Percentiles rank a stretch among this genome's conserved stretches.
Conservation (phyloP, 805 yeast genomes). For the Candida tibetensis region DNA sequence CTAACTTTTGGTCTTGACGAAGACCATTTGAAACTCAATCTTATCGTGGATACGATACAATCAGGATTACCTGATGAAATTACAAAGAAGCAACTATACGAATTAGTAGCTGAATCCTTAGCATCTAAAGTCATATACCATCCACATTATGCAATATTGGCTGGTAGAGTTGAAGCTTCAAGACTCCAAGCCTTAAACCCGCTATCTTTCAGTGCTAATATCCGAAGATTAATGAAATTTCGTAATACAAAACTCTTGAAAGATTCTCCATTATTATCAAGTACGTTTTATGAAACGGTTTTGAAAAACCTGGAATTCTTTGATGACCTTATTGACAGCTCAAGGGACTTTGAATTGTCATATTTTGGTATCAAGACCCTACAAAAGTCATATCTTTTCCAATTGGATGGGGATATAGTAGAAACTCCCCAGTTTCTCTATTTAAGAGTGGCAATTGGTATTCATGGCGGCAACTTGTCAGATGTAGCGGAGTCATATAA, state of each 20-base stretch:
- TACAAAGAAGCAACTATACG: slow-evolving; percentile 21
- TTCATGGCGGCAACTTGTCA: slow-evolving; percentile 68
- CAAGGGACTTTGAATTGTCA: slow-evolving; percentile 74
- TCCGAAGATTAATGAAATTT: slow-evolving; percentile 15
- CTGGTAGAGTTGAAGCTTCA: slow-evolving; percentile 36
- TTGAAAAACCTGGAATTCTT: slow-evolving; percentile 60
- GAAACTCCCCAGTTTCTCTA: slow-evolving; percentile 92
- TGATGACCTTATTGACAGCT: slow-evolving; percentile 69
- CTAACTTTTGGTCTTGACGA: slow-evolving; percentile 8
- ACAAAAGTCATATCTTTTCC: slow-evolving; percentile 78
- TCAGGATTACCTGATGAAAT: slow-evolving; percentile 12
- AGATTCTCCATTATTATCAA: slow-evolving; percentile 49
- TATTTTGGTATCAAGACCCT: slow-evolving; percentile 93
- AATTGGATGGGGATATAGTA: slow-evolving; percentile 49
- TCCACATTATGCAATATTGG: slow-evolving; percentile 35
- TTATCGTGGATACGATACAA: slow-evolving; percentile 8
- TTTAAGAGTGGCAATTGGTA: slow-evolving; percentile 90
- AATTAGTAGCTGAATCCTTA: slow-evolving; percentile 30
- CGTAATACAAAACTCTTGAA: slow-evolving; percentile 7
- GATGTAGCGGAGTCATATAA: slow-evolving; percentile 78
- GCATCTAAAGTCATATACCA: slow-evolving; percentile 33
- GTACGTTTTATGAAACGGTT: slow-evolving; percentile 62
- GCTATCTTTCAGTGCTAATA: slow-evolving; percentile 24
- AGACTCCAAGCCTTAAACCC: slow-evolving; percentile 21
- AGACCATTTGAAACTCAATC: slow-evolving; percentile 7